Evolutionary conservation across 345 rosid genomes (phyloP).

Genomic region (Moricandia arvensis): DNA sequence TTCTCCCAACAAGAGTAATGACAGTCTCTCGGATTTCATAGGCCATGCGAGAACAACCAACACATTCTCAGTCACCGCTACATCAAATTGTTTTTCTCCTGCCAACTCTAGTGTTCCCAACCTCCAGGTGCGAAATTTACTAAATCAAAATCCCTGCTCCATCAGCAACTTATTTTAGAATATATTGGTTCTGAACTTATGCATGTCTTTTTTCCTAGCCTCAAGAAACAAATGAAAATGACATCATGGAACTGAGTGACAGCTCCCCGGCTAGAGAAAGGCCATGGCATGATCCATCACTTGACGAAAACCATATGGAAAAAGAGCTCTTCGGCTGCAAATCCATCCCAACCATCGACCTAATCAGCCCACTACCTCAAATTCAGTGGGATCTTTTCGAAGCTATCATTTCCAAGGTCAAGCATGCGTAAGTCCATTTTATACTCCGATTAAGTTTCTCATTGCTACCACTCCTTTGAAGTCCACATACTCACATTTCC

Average conservation of each 20-base stretch:
- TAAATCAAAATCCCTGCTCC: too few relatives aligned
- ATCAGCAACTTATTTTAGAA: too few relatives aligned
- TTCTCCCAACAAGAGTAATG: not conserved
- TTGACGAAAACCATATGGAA: not conserved
- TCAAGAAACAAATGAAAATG: not conserved
- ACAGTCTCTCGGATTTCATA: not conserved
- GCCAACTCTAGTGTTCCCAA: not conserved
- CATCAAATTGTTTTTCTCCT: not conserved
- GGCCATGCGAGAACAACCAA: not conserved
- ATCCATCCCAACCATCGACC: not conserved
- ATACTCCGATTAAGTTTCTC: too few relatives aligned
- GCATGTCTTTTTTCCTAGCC: not conserved
- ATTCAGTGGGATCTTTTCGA: not conserved
- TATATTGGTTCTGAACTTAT: too few relatives aligned
- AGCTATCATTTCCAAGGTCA: too few relatives aligned
- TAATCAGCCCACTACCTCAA: not conserved
- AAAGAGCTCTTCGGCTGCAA: not conserved
- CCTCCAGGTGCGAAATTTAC: not conserved
- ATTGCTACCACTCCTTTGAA: too few relatives aligned
- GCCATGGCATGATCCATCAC: not conserved
- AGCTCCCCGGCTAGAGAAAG: not conserved
- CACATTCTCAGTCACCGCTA: not conserved
- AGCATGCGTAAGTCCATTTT: not conserved
- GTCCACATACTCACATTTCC: not conserved
- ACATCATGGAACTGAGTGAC: not conserved